Percentiles rank a stretch among this genome's conserved stretches.
phyloP scores from a whole-genome alignment of 2,329 filamentous ascomycete genomes.

The Ophiostoma ips region DNA sequence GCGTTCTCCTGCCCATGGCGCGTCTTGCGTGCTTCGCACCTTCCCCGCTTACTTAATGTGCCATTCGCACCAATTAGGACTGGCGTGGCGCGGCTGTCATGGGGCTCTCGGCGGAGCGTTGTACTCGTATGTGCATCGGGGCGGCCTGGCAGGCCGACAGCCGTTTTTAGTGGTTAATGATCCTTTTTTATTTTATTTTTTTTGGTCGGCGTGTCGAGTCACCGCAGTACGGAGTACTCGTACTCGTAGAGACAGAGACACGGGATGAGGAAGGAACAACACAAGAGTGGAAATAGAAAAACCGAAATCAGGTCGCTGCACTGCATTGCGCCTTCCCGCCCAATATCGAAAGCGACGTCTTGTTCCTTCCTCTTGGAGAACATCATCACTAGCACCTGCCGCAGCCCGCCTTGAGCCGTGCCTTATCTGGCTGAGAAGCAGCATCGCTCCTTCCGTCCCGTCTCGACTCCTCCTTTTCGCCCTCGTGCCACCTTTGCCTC shows the following conservation, averaged over 20 bases:
- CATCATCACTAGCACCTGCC: background rate
- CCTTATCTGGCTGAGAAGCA: constrained; percentile 5
- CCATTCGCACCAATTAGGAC: background rate
- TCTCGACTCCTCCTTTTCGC: background rate
- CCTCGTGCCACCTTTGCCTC: background rate
- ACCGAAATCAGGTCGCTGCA: too few relatives aligned
- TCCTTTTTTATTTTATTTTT: too few relatives aligned
- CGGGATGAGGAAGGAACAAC: too few relatives aligned
- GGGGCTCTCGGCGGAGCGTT: constrained; percentile 1
- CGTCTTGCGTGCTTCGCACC: background rate
- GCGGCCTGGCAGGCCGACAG: background rate
- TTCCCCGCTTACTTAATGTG: background rate
- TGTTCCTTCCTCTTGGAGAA: background rate
- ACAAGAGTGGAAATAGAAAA: too few relatives aligned
- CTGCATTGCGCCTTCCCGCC: too few relatives aligned
- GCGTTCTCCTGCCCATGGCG: background rate
- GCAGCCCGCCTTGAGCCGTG: constrained; percentile 1
- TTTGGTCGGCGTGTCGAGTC: too few relatives aligned
- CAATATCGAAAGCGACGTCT: background rate
- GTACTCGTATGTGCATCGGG: background rate
- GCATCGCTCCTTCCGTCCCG: background rate
- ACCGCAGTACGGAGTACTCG: too few relatives aligned
- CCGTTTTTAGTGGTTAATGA: background rate
- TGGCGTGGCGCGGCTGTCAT: background rate
- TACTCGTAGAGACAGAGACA: too few relatives aligned